Conservation (phyloP, 371 early-diverging fungal species). For the Mortierella sp. region DNA sequence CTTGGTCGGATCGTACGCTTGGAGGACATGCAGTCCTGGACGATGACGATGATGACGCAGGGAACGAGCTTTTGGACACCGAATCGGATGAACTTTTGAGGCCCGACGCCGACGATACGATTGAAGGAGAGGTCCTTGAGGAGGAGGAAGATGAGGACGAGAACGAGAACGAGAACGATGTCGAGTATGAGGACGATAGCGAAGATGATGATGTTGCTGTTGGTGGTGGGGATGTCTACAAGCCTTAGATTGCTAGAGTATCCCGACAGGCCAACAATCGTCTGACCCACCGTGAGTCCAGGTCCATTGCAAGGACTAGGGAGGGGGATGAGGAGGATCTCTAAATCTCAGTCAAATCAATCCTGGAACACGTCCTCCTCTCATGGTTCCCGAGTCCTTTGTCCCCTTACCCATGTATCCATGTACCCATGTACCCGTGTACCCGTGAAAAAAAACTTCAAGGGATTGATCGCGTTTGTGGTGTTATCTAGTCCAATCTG, state of each 20-base stretch:
- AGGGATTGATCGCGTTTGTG: background rate
- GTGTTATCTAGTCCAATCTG: background rate
- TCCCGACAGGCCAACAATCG: no score
- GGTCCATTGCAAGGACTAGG: background rate
- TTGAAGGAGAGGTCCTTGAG: slow-evolving; percentile 33
- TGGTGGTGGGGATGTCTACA: background rate
- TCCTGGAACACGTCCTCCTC: background rate
- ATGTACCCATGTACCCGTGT: background rate
- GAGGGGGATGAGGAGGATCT: background rate
- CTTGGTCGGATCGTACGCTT: slow-evolving; percentile 35
- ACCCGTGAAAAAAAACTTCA: background rate
- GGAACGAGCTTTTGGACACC: slow-evolving; percentile 50
- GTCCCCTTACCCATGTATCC: no score
- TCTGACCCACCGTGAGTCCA: background rate
- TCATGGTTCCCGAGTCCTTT: background rate
- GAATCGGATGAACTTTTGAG: slow-evolving; percentile 27
- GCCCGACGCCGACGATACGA: slow-evolving; percentile 40
- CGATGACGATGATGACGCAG: slow-evolving; percentile 51
- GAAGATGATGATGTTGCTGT: background rate
- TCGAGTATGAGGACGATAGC: slow-evolving; percentile 1
- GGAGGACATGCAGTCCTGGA: slow-evolving; percentile 53
- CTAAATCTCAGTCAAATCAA: background rate
- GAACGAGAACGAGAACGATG: slow-evolving; percentile 15
- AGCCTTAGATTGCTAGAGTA: background rate
- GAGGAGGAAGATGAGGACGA: slow-evolving; percentile 36